Evolutionary conservation across 371 early-diverging fungal genomes (phyloP), one percentile per base, ranked within the genome.

Genomic region (Mucor velutinosus): DNA sequence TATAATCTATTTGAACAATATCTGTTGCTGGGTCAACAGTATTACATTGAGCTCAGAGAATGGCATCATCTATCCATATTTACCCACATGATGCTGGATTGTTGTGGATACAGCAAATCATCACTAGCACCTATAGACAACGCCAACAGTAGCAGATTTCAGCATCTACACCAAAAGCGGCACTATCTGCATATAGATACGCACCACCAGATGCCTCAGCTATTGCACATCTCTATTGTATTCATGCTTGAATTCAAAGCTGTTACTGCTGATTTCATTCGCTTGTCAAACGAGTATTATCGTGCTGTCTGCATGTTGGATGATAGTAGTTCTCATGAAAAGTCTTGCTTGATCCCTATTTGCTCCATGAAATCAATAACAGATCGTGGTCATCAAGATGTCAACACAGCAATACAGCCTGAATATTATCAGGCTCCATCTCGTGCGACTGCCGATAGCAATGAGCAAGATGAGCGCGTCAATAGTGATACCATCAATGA

Each of bases 171-270:
- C 56, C 72, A 76, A 19, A 72, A 76, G 23, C 58, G 79, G 23
- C 39, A 51, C 8, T 57, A 63, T 39, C 39, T 79, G 17, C 67
- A 64, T 4, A 32, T 76, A 12, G 75, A 76, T 58, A 23, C 53
- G 37, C 43, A 29, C 33, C 30, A 41, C 7, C 59, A 33, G n/a
- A 23, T 7, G 25, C 30, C 53, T 1, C 64, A 74, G 4, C 69
- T 70, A 32, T 43, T 76, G 8, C 56, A 37, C 23, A 62, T 70
- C 8, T 56, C 65, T 19, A 56, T 71, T 17, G 71, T 69, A 21
- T 66, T 79, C 51, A 79, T 79, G 79, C 74, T 76, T 49, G 79
- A 79, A 60, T 79, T 68, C 33, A 76, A 72, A 69, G 73, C 79
- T 23, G 75, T 67, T 7, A 57, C 71, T 17, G 65, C 66, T n/a